These are phyloP conservation scores for Microcos paniculata DNA, from an alignment of 345 rosid genomes.

Conservation along the genomic window DNA sequence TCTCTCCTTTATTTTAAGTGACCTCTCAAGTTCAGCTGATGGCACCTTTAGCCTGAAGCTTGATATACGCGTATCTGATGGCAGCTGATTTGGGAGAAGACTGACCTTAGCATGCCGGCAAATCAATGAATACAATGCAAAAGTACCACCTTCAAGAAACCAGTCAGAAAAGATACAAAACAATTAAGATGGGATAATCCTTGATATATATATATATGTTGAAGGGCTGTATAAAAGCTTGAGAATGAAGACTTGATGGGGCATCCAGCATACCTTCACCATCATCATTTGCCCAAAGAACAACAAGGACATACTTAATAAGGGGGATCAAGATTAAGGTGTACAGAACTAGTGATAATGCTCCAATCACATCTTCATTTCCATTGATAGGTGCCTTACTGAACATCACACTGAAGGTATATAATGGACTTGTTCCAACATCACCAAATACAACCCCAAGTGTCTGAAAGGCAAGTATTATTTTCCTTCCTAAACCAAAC, in stretches of 20 bases:
- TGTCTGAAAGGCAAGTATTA: slow-evolving; percentile 86
- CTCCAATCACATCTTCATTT: slow-evolving; percentile 89
- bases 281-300: slow-evolving; percentile 97
- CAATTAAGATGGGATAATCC: background rate
- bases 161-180: slow-evolving; percentile 1
- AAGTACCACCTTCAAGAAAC: slow-evolving; percentile 77
- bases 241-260: background rate
- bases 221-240: slow-evolving; percentile 3
- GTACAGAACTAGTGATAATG: slow-evolving; percentile 84
- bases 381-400: slow-evolving; percentile 78
- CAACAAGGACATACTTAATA: slow-evolving; percentile 90
- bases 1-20: slow-evolving; percentile 88
- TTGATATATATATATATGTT: background rate
- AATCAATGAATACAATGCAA: slow-evolving; percentile 93
- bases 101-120: slow-evolving; percentile 97
- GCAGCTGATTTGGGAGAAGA: slow-evolving; percentile 96
- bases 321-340: slow-evolving; percentile 88
- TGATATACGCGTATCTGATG: slow-evolving; percentile 93
- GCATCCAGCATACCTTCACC: slow-evolving; percentile 75
- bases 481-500: slow-evolving; percentile 66
- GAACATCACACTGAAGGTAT: slow-evolving; percentile 94
- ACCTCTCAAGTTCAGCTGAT: slow-evolving; percentile 96
- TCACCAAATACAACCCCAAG: slow-evolving; percentile 98
- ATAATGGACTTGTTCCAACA: slow-evolving; percentile 97
- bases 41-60: slow-evolving; percentile 97